Evolutionary conservation across 2,329 filamentous ascomycete species (phyloP).

Genomic region (Lasiodiplodia sp.): DNA sequence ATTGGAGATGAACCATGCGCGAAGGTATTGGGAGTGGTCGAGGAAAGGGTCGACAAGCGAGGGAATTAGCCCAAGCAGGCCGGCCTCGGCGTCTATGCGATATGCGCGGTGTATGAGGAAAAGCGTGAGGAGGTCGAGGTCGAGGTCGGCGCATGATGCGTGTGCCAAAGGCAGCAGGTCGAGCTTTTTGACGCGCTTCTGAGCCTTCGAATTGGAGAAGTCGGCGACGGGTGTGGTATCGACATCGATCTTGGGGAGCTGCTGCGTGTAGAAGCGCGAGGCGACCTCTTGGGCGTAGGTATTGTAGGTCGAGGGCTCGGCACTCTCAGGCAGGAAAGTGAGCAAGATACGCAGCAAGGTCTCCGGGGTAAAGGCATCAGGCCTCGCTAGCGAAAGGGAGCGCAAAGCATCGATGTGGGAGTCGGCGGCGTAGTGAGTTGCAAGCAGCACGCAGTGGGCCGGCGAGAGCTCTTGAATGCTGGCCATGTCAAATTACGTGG

Average conservation of each 20-base stretch:
- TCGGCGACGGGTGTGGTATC: constrained; percentile 65
- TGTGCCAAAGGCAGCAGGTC: constrained; percentile 66
- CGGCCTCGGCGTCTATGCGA: constrained; percentile 74
- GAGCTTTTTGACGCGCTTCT: constrained; percentile 69
- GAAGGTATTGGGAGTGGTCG: constrained; percentile 65
- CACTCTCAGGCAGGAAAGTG: constrained; percentile 77
- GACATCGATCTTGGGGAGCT: constrained; percentile 50
- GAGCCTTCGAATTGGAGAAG: constrained; percentile 69
- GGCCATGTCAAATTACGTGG: constrained; percentile 25
- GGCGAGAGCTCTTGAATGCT: constrained; percentile 56
- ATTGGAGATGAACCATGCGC: constrained; percentile 73
- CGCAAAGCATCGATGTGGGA: constrained; percentile 70
- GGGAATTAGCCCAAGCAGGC: constrained; percentile 73
- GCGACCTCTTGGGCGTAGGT: constrained; percentile 67
- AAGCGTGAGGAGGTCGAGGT: constrained; percentile 63
- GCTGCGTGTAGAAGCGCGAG: constrained; percentile 54
- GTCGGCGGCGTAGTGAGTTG: constrained; percentile 72
- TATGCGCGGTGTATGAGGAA: constrained; percentile 75
- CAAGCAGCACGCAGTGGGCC: constrained; percentile 75
- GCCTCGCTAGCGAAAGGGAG: constrained; percentile 64
- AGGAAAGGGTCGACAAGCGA: constrained; percentile 74
- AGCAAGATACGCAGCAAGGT: constrained; percentile 76
- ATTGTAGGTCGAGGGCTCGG: constrained; percentile 69
- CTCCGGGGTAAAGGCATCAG: constrained; percentile 66
- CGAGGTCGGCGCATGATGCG: constrained; percentile 55